Percentiles rank a stretch among this genome's conserved stretches.
Evolutionary conservation across 306 rosid species (phyloP).

Genomic region (Inga laurina): DNA sequence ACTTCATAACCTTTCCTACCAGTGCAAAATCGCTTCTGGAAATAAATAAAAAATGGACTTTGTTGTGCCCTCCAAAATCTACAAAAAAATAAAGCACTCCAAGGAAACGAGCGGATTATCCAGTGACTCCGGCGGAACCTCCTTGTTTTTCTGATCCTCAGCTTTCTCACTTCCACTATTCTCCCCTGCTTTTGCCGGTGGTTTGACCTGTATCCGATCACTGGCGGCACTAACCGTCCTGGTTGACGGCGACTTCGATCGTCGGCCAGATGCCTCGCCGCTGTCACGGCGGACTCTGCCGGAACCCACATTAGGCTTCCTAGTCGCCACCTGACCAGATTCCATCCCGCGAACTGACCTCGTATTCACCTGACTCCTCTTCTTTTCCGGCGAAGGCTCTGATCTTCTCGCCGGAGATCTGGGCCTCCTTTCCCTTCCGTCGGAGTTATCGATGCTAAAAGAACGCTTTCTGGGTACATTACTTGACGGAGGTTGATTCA

Average conservation of each 20-base stretch:
- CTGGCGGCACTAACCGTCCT: conserved; percentile 36
- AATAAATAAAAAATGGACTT: conserved; percentile 6
- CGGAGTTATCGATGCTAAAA: conserved; percentile 34
- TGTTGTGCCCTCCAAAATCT: conserved; percentile 27
- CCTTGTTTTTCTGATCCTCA: conserved; percentile 41
- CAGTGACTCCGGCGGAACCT: conserved; percentile 39
- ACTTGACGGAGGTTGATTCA: conserved; percentile 36
- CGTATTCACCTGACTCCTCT: conserved; percentile 39
- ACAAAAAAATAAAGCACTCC: conserved; percentile 97
- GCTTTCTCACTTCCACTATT: conserved; percentile 15
- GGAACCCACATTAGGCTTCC: conserved; percentile 40
- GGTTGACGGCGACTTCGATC: conserved; percentile 84
- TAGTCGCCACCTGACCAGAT: conserved; percentile 39
- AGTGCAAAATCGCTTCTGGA: conserved; percentile 31
- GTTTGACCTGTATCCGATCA: conserved; percentile 44
- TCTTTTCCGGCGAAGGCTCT: conserved; percentile 60
- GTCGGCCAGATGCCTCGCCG: conserved; percentile 53
- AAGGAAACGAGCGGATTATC: conserved; percentile 81
- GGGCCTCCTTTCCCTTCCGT: conserved; percentile 47
- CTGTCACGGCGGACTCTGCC: conserved; percentile 45
- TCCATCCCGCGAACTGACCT: conserved; percentile 56
- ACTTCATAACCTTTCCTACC: conserved; percentile 16
- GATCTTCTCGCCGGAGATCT: conserved; percentile 44
- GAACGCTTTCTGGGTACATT: conserved; percentile 58
- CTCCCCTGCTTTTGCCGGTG: conserved; percentile 30